phyloP scores from a whole-genome alignment of 495 filamentous ascomycete genomes.

The Penicillium egyptiacum region DNA sequence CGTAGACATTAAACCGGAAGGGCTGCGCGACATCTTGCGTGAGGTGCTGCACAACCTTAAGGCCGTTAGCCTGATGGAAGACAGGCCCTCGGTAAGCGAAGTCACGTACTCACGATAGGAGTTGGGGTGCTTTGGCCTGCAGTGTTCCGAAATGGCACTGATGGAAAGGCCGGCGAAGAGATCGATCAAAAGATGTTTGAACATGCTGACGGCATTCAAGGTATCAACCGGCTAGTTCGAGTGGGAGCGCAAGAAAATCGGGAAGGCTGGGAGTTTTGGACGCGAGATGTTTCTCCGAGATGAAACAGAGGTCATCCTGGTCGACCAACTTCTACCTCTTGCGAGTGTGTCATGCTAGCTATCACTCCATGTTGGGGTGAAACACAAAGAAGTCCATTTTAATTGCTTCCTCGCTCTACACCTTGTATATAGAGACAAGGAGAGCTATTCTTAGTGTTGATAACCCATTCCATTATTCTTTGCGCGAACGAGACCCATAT shows the following conservation, averaged over 20 bases:
- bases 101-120: too few species aligned
- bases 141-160: slow-evolving; percentile 70
- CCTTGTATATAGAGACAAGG: too few species aligned
- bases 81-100: slow-evolving; percentile 26
- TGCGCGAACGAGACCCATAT: too few species aligned
- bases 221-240: slow-evolving; percentile 66
- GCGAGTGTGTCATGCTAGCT: too few species aligned
- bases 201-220: slow-evolving; percentile 72
- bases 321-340: not conserved
- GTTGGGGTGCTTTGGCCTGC: slow-evolving; percentile 94
- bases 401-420: too few species aligned
- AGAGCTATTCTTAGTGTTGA: too few species aligned
- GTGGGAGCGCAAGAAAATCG: slow-evolving; percentile 65
- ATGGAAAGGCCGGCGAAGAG: slow-evolving; percentile 70
- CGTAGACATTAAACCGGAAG: slow-evolving; percentile 33
- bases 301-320: not conserved
- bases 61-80: slow-evolving; percentile 32
- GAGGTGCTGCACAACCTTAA: slow-evolving; percentile 30
- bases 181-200: slow-evolving; percentile 92
- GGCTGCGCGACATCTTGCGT: slow-evolving; percentile 32
- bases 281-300: slow-evolving; percentile 32
- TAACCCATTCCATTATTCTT: too few species aligned
- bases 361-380: too few species aligned
- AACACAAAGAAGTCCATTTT: too few species aligned
- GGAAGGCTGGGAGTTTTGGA: slow-evolving; percentile 95